Evolutionary conservation across 2,329 filamentous ascomycete genomes (phyloP), one percentile per base, ranked within the genome.

Genomic region (Trichoderma lentiforme): DNA sequence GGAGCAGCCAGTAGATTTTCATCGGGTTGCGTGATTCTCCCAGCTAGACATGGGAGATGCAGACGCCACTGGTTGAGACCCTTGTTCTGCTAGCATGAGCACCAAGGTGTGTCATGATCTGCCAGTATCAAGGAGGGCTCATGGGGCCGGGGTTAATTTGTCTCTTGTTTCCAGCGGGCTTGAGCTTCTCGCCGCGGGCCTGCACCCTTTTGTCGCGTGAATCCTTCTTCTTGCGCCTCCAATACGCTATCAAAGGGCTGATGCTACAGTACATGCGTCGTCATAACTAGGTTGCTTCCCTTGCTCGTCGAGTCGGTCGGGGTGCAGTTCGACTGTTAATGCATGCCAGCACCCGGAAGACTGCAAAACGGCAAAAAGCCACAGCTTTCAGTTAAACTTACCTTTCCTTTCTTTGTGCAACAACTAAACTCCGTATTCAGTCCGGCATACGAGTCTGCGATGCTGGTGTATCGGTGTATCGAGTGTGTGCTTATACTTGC

Each of bases 61-160:
- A 68, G 36, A 30, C 64, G 70, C 70, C 70, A 72, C 64, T 62
- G 7, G 34, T 26, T 24, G 47, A 32, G 68, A 66, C 71, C 67
- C 61, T 66, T 61, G 67, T 61, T 63, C 28, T 64, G 56, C 51
- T 36, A 63, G 61, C 51, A 66, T 64, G 51, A 66, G 58, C 34
- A 12, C 43, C 56, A 58, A 68, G 65, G 58, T 36, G 60, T 73
- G 71, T 73, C 71, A 73, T 73, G 71, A 73, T 73, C 71, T 57
- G 65, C 71, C 68, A 65, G 67, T 62, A 71, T 71, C 71, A 56
- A 70, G 68, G 65, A 60, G 70, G 32, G 26, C 51, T 67, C 43
- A 58, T 21, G 47, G 57, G 32, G 39, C 36, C 34, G 14, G 32
- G 39, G 57, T 60, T 43, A 43, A 18, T 28, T 51, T 36, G 39